These are phyloP conservation scores for Podospora anserina DNA, from an alignment of 495 filamentous ascomycete species.

Conservation along the genomic window DNA sequence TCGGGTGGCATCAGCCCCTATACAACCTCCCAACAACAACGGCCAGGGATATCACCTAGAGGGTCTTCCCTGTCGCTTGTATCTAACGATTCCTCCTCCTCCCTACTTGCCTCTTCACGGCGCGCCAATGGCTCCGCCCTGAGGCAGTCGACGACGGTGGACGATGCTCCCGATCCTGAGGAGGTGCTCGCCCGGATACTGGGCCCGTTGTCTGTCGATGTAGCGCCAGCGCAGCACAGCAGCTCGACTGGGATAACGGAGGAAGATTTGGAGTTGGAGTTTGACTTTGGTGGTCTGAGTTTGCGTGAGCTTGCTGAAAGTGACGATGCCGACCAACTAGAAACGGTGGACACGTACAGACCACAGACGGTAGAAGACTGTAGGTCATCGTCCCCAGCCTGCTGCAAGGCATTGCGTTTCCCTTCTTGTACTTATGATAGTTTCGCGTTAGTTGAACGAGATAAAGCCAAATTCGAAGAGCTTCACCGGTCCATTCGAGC, in stretches of 20 bases:
- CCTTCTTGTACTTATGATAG: slow-evolving; percentile 30
- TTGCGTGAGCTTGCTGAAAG: slow-evolving; percentile 65
- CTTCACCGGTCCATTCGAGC: slow-evolving; percentile 83
- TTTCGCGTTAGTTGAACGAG: slow-evolving; percentile 63
- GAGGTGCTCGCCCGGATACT: slow-evolving; percentile 70
- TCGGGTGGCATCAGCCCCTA: slow-evolving; percentile 51
- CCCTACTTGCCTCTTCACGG: slow-evolving; percentile 59
- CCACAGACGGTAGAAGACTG: slow-evolving; percentile 75
- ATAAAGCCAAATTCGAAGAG: slow-evolving; percentile 86
- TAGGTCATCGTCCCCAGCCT: slow-evolving; percentile 34
- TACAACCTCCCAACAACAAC: slow-evolving; percentile 48
- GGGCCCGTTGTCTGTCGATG: slow-evolving; percentile 41
- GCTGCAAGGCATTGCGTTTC: slow-evolving; percentile 18
- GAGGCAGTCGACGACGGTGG: slow-evolving; percentile 54
- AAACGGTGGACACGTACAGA: slow-evolving; percentile 50
- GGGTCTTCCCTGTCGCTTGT: slow-evolving; percentile 62
- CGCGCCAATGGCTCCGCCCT: slow-evolving; percentile 63
- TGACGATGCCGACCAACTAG: slow-evolving; percentile 37
- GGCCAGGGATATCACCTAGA: slow-evolving; percentile 60
- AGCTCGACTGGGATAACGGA: slow-evolving; percentile 36
- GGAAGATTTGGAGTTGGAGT: slow-evolving; percentile 49
- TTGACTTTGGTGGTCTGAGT: slow-evolving; percentile 75
- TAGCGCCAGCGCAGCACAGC: slow-evolving; percentile 10
- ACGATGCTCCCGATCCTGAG: slow-evolving; percentile 65
- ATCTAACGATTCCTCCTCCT: slow-evolving; percentile 70